Conservation (phyloP, 2,329 filamentous ascomycete genomes). For the Fusarium ambrosium region DNA sequence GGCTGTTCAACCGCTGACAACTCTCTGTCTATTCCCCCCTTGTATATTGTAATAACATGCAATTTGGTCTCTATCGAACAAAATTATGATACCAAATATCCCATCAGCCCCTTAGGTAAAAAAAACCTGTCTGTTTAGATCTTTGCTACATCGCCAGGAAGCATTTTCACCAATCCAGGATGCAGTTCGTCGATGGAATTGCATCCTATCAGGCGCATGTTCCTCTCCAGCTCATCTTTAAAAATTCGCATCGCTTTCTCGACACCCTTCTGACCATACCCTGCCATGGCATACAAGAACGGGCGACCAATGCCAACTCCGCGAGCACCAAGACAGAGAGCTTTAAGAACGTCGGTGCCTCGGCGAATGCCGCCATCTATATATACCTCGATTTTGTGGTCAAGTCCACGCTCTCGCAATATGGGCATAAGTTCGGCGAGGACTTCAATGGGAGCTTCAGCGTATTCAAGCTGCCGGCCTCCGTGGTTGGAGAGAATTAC, state of each 20-base stretch:
- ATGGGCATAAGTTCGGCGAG: conserved; percentile 93
- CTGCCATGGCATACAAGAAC: conserved; percentile 94
- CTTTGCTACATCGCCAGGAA: not conserved
- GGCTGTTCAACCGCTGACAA: too few relatives aligned
- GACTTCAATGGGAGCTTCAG: conserved; percentile 87
- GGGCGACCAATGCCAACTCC: conserved; percentile 94
- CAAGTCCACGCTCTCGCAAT: conserved; percentile 77
- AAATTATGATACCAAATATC: not conserved
- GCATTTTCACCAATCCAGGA: conserved; percentile 1
- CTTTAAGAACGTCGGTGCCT: conserved; percentile 94
- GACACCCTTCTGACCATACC: conserved; percentile 89
- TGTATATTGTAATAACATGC: too few relatives aligned
- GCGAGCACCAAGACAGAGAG: conserved; percentile 88
- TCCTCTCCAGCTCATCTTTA: conserved; percentile 98
- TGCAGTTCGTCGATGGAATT: conserved; percentile 77
- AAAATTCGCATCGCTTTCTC: conserved; percentile 91
- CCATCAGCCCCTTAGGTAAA: too few relatives aligned
- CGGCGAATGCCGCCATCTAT: conserved; percentile 91
- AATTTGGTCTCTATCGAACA: not conserved
- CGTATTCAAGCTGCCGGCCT: conserved; percentile 91
- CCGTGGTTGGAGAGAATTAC: conserved; percentile 97
- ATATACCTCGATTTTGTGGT: conserved; percentile 85
- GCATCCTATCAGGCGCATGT: conserved; percentile 92
- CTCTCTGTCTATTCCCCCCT: too few relatives aligned
- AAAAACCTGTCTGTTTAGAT: not conserved